Conservation (phyloP, 805 yeast species). For the Nakazawaea wickerhamii region DNA sequence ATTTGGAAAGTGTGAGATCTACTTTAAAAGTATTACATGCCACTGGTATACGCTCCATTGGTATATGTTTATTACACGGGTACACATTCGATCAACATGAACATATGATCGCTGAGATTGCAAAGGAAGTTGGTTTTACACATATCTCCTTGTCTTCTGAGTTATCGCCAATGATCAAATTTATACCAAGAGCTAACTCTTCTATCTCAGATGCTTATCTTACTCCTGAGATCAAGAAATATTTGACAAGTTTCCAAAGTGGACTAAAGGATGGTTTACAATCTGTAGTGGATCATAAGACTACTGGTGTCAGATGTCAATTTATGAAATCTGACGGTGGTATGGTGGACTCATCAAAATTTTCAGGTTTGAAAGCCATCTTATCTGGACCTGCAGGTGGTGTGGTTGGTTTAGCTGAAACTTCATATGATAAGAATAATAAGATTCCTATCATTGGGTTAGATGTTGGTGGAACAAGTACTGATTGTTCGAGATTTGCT, state of each 20-base stretch:
- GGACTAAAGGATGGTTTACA: slow-evolving; percentile 54
- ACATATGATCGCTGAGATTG: slow-evolving; percentile 48
- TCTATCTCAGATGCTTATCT: slow-evolving; percentile 78
- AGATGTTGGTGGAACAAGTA: slow-evolving; percentile 91
- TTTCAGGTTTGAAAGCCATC: slow-evolving; percentile 85
- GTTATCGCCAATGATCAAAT: slow-evolving; percentile 75
- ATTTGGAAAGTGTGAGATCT: slow-evolving; percentile 35
- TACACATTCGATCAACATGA: slow-evolving; percentile 75
- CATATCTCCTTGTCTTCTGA: slow-evolving; percentile 66
- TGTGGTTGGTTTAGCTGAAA: slow-evolving; percentile 85
- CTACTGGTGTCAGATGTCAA: slow-evolving; percentile 50
- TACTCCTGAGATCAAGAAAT: slow-evolving; percentile 70
- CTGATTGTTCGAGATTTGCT: slow-evolving; percentile 72
- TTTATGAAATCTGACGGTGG: slow-evolving; percentile 99
- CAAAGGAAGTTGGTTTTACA: slow-evolving; percentile 58
- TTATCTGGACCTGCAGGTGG: slow-evolving; percentile 98
- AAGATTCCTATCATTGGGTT: slow-evolving; percentile 68
- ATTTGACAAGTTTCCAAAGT: slow-evolving; percentile 51
- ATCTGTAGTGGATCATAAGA: slow-evolving; percentile 25
- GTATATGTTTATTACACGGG: slow-evolving; percentile 67
- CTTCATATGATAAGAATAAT: slow-evolving; percentile 59
- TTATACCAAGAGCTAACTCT: slow-evolving; percentile 70
- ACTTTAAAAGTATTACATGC: slow-evolving; percentile 40
- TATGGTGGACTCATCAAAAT: slow-evolving; percentile 72
- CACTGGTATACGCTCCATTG: slow-evolving; percentile 62